Evolutionary conservation across 495 filamentous ascomycete genomes (phyloP).

Genomic region (Neurospora sp.): DNA sequence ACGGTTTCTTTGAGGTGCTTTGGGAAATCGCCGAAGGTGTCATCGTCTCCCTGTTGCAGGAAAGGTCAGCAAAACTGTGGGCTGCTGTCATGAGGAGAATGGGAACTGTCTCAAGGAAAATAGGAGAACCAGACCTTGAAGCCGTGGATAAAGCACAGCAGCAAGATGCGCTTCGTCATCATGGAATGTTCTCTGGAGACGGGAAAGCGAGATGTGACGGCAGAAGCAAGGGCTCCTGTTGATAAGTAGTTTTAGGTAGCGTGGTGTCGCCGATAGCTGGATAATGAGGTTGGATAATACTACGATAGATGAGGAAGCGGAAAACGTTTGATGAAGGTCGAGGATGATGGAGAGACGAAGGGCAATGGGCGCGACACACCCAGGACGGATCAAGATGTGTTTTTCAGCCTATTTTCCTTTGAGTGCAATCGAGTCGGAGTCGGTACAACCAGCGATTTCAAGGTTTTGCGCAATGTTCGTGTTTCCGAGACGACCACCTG

Average conservation of each 20-base stretch:
- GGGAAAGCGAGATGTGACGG: background rate
- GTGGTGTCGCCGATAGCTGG: background rate
- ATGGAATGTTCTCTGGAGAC: background rate
- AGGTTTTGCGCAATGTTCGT: background rate
- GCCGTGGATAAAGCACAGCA: conserved; percentile 87
- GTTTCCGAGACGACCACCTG: background rate
- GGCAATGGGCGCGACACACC: background rate
- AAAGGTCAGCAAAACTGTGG: background rate
- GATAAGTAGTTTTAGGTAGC: background rate
- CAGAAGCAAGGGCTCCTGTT: background rate
- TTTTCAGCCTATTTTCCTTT: background rate
- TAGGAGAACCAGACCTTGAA: conserved; percentile 59
- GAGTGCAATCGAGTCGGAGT: background rate
- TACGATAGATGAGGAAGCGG: background rate
- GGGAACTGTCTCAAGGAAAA: background rate
- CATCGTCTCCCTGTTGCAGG: conserved; percentile 59
- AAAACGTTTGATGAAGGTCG: background rate
- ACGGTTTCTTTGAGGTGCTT: conserved; percentile 59
- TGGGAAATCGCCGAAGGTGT: conserved; percentile 76
- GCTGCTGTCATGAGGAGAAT: background rate
- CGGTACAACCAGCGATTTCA: background rate
- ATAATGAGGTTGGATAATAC: background rate
- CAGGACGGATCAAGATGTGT: background rate
- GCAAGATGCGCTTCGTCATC: conserved; percentile 66
- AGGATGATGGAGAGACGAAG: background rate